Evolutionary conservation across 1,284 basidiomycete genomes (phyloP).

Genomic region (Ustilago nuda): DNA sequence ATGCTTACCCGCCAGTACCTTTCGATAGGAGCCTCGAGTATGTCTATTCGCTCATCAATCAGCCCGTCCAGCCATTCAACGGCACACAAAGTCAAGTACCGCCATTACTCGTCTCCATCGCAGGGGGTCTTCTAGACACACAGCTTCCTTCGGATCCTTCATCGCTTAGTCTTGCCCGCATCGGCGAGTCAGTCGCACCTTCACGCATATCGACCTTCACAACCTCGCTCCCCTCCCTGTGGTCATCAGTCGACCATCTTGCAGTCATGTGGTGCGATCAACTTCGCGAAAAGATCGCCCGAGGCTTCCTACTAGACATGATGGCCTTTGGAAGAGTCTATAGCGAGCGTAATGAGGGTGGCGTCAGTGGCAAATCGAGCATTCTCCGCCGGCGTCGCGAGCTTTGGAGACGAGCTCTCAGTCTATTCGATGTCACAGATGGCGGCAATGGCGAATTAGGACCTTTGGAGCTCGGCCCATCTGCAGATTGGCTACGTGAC

Average conservation of each 20-base stretch:
- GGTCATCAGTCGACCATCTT: constrained; percentile 94
- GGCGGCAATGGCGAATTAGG: constrained; percentile 39
- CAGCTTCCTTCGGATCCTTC: constrained; percentile 94
- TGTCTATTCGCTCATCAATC: constrained; percentile 75
- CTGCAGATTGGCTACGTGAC: constrained; percentile 12
- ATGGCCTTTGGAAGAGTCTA: constrained; percentile 44
- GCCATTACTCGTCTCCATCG: constrained; percentile 82
- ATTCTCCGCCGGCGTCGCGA: constrained; percentile 46
- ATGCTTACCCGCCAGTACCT: constrained; percentile 86
- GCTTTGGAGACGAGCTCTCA: constrained; percentile 53
- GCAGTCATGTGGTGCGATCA: constrained; percentile 99
- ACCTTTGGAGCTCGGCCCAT: constrained; percentile 19
- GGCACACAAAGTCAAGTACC: constrained; percentile 7
- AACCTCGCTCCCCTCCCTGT: constrained; percentile 85
- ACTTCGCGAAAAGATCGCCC: constrained; percentile 85
- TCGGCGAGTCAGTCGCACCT: constrained; percentile 24
- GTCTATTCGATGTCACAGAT: constrained; percentile 35
- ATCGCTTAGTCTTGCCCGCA: constrained; percentile 73
- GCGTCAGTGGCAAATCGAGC: constrained; percentile 20
- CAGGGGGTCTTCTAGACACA: constrained; percentile 90
- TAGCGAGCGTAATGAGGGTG: constrained; percentile 29
- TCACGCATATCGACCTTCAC: constrained; percentile 76
- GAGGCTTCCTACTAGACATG: constrained; percentile 54
- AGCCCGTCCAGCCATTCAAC: constrained; percentile 4
- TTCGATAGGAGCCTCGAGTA: constrained; percentile 83